These are phyloP conservation scores for Mycena citricolor DNA, from an alignment of 1,284 basidiomycete genomes.

Conservation along the genomic window DNA sequence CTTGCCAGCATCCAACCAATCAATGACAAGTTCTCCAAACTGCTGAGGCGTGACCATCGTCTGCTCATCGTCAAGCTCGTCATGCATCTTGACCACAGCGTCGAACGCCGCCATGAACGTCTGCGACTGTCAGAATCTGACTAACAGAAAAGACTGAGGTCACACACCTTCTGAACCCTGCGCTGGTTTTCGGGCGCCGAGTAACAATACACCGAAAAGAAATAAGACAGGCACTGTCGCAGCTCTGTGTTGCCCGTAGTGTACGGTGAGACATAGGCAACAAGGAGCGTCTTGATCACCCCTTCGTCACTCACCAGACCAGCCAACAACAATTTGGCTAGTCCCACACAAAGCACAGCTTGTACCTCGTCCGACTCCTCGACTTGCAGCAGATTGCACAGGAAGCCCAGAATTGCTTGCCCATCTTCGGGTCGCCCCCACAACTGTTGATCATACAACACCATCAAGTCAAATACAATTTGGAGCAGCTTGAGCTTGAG, in stretches of 20 bases:
- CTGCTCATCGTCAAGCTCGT: constrained; percentile 56
- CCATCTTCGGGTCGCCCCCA: constrained; percentile 53
- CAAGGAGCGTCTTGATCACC: constrained; percentile 78
- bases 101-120: constrained; percentile 79
- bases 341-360: constrained; percentile 79
- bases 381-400: constrained; percentile 73
- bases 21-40: constrained; percentile 82
- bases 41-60: constrained; percentile 82
- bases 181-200: constrained; percentile 81
- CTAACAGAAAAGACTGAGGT: not conserved
- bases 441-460: constrained; percentile 85
- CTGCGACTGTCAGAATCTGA: constrained; percentile 38
- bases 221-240: constrained; percentile 93
- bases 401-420: constrained; percentile 71
- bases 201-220: constrained; percentile 93
- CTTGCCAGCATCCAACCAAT: constrained; percentile 93
- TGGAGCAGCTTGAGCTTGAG: constrained; percentile 83
- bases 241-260: constrained; percentile 85
- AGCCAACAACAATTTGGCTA: constrained; percentile 88
- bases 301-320: constrained; percentile 82
- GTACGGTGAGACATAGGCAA: constrained; percentile 87
- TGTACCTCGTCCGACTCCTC: constrained; percentile 80
- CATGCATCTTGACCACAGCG: constrained; percentile 66
- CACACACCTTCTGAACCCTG: constrained; percentile 70
- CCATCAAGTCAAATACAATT: constrained; percentile 87